Evolutionary conservation across 495 filamentous ascomycete species (phyloP), one percentile per base, ranked within the genome.

Genomic region (Peziza echinospora): DNA sequence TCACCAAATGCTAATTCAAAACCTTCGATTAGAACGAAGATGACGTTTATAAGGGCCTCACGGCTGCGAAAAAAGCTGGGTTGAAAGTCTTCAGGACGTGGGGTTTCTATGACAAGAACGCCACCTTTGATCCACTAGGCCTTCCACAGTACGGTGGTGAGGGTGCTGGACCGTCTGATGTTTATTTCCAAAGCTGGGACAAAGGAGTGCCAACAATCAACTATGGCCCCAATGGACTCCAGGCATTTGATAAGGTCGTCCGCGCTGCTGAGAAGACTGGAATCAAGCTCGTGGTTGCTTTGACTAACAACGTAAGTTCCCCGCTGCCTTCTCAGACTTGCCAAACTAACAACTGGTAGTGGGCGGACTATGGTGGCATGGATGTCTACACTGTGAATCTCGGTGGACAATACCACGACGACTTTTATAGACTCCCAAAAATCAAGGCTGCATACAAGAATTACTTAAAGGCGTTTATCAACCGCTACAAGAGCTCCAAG

Each of bases 41-140:
- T n/a, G 76, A 82, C 59, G 71, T 80, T 9, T 70, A 79, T 44
- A 61, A 65, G 1, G 76, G 74, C 11, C 63, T 79, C 48, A 56
- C 53, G 9, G 67, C 76, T 25, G 64, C 65, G 16, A 64, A 65
- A 48, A 53, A 63, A 7, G 64, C 71, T 7, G 75, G 75, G 4
- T 62, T 82, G 16, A 76, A 73, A 49, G 74, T 82, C 17, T 65
- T 80, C 41, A 70, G 79, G 4, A 73, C 78, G 19, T 80, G 77
- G 77, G 77, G 76, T 2, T 76, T 75, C 30, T 65, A 65, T 46
- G 65, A 66, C 63, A 75, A 71, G 60, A 73, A 78, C 57, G 64
- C 66, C 21, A 77, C 69, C 39, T 64, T 50, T 49, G 41, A 63
- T 17, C 57, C 62, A 13, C 2, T 0, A 5, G 55, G 55, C 2